Conservation (phyloP, 148 eudicot species). For the Heliamphora exappendiculata region DNA sequence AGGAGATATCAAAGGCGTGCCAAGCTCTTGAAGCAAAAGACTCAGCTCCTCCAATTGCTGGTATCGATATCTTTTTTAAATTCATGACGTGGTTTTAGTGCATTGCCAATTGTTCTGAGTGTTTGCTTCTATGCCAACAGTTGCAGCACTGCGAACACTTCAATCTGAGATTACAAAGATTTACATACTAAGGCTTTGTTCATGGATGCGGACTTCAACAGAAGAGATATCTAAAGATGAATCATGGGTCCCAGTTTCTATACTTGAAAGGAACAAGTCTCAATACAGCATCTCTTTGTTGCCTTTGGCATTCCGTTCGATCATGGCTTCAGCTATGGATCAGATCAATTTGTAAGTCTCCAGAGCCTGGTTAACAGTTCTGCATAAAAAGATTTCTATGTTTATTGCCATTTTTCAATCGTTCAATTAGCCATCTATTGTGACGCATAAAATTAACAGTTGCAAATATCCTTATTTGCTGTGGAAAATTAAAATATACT, state of each 20-base stretch:
- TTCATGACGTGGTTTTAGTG: constrained; percentile 6
- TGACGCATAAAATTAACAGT: too few species aligned
- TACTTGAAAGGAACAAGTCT: constrained; percentile 88
- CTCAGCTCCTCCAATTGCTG: constrained; percentile 79
- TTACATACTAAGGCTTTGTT: constrained; percentile 80
- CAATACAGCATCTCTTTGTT: constrained; percentile 78
- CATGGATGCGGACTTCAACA: constrained; percentile 89
- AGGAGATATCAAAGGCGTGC: constrained; percentile 76
- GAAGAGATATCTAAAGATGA: constrained; percentile 76
- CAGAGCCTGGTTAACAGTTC: not conserved
- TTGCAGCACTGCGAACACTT: constrained; percentile 63
- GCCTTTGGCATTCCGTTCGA: constrained; percentile 81
- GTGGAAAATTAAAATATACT: too few species aligned
- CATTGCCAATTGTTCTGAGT: constrained; percentile 15
- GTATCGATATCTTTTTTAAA: constrained; percentile 32
- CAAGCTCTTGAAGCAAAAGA: constrained; percentile 92
- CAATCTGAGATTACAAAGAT: constrained; percentile 80
- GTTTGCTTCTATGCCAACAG: constrained; percentile 37
- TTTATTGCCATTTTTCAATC: too few species aligned
- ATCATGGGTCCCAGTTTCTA: constrained; percentile 84
- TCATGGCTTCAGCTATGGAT: constrained; percentile 72
- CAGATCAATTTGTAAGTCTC: constrained; percentile 50
- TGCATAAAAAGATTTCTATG: not conserved
- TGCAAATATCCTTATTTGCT: too few species aligned
- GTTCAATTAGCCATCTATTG: too few species aligned